Evolutionary conservation across 257 asterid genomes (phyloP).

Genomic region (Penstemon newberryi): DNA sequence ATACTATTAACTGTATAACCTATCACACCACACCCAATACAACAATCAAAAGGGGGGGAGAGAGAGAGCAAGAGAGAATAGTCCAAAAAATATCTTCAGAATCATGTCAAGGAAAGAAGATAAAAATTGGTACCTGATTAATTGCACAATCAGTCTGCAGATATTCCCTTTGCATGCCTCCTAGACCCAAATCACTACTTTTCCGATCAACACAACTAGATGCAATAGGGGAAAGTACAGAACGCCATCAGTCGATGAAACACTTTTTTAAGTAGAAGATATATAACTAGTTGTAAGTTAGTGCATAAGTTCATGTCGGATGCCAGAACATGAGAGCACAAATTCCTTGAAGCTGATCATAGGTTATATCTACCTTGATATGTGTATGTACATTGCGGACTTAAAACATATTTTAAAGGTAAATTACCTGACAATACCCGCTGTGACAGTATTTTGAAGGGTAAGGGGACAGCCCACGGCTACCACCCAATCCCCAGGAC

Average conservation of each 20-base stretch:
- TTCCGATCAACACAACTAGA: slow-evolving; percentile 87
- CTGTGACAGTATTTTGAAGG: slow-evolving; percentile 86
- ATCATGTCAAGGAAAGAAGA: slow-evolving; percentile 11
- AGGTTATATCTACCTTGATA: slow-evolving; percentile 22
- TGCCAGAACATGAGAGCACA: not conserved
- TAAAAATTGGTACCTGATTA: slow-evolving; percentile 50
- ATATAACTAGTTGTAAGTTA: not conserved
- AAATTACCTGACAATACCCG: slow-evolving; percentile 86
- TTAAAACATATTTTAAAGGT: slow-evolving; percentile 15
- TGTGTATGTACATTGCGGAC: slow-evolving; percentile 10
- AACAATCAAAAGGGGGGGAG: not conserved
- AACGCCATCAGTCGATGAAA: slow-evolving; percentile 14
- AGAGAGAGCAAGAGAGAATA: not conserved
- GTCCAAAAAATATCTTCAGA: not conserved
- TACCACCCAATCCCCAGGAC: slow-evolving; percentile 96
- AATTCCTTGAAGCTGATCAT: slow-evolving; percentile 11
- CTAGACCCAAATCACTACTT: slow-evolving; percentile 93
- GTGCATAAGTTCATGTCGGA: not conserved
- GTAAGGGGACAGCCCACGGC: slow-evolving; percentile 95
- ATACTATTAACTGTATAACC: not conserved
- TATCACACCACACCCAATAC: too few species aligned
- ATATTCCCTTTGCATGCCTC: slow-evolving; percentile 84
- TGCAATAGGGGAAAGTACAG: slow-evolving; percentile 28
- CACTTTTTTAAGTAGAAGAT: not conserved
- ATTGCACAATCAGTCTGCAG: slow-evolving; percentile 93